Percentiles rank a stretch among this genome's conserved stretches.
phyloP scores from a whole-genome alignment of 805 yeast genomes.

The Groenewaldozyma salmanticensis region DNA sequence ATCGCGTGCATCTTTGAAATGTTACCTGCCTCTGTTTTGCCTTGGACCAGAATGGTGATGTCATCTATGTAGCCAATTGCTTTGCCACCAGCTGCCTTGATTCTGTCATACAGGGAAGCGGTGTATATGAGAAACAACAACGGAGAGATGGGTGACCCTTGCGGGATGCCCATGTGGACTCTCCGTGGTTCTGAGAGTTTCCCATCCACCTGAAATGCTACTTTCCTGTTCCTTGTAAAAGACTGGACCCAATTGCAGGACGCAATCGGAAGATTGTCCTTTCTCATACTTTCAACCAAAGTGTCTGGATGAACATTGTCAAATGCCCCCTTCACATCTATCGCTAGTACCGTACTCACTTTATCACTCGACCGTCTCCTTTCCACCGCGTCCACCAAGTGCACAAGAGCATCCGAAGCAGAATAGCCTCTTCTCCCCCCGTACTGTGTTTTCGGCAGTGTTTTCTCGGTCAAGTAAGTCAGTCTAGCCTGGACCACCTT shows the following conservation, averaged over 20 bases:
- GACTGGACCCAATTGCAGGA: background rate
- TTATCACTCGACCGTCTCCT: background rate
- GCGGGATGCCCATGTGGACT: slow-evolving; percentile 3
- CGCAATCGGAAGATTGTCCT: slow-evolving; percentile 1
- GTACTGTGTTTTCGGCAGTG: slow-evolving; percentile 1
- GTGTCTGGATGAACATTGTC: slow-evolving; percentile 6
- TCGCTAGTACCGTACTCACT: background rate
- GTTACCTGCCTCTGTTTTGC: background rate
- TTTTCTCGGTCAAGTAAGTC: background rate
- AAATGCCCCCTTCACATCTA: slow-evolving; percentile 7
- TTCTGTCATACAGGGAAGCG: slow-evolving; percentile 1
- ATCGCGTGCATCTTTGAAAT: too few species aligned
- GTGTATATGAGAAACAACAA: slow-evolving; percentile 5
- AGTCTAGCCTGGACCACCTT: slow-evolving; percentile 3
- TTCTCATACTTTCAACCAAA: slow-evolving; percentile 3
- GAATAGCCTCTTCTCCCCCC: slow-evolving; percentile 6
- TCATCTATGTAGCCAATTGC: background rate
- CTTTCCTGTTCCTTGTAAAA: background rate
- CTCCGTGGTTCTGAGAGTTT: background rate
- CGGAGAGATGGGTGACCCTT: slow-evolving; percentile 6
- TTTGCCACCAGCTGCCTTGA: background rate
- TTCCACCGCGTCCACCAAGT: background rate
- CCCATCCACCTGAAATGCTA: background rate
- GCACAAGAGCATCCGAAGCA: slow-evolving; percentile 2
- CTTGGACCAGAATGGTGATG: background rate